Conservation (phyloP, 2,329 filamentous ascomycete species). For the Diaporthe helianthi region DNA sequence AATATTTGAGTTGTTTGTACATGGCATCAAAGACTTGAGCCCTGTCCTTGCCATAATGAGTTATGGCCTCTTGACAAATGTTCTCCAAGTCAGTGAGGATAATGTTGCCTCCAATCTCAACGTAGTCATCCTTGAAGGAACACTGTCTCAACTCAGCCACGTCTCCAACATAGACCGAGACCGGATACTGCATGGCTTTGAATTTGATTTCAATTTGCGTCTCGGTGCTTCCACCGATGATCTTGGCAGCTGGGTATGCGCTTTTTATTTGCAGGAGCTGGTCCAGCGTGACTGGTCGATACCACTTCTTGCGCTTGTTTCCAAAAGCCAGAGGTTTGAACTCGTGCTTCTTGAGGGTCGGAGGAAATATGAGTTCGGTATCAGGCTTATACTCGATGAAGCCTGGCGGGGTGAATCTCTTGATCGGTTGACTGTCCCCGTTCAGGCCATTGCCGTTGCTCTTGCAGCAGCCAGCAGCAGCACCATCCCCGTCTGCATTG, state of each 20-base stretch:
- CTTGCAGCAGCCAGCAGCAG: slow-evolving; percentile 73
- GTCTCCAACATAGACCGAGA: slow-evolving; percentile 91
- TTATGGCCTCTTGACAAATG: slow-evolving; percentile 79
- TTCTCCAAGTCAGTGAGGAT: slow-evolving; percentile 89
- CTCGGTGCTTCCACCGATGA: slow-evolving; percentile 95
- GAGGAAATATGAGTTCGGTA: slow-evolving; percentile 94
- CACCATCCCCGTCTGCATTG: slow-evolving; percentile 56
- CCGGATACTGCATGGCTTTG: slow-evolving; percentile 89
- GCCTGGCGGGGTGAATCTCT: slow-evolving; percentile 81
- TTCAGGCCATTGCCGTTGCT: slow-evolving; percentile 54
- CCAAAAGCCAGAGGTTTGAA: slow-evolving; percentile 86
- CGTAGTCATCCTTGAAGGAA: slow-evolving; percentile 75
- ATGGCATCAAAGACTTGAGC: slow-evolving; percentile 90
- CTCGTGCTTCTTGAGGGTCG: slow-evolving; percentile 80
- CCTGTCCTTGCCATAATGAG: slow-evolving; percentile 74
- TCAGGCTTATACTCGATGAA: slow-evolving; percentile 95
- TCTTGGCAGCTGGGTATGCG: slow-evolving; percentile 83
- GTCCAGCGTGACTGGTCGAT: slow-evolving; percentile 82
- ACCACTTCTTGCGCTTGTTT: slow-evolving; percentile 95
- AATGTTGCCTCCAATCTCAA: slow-evolving; percentile 95
- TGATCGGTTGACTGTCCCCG: slow-evolving; percentile 60
- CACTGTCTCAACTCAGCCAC: slow-evolving; percentile 89
- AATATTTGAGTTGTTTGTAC: slow-evolving; percentile 91
- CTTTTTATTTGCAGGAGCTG: slow-evolving; percentile 93
- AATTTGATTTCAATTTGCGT: slow-evolving; percentile 99